These are phyloP conservation scores for Ascobolus immersus DNA, from an alignment of 495 filamentous ascomycete genomes.

Conservation along the genomic window DNA sequence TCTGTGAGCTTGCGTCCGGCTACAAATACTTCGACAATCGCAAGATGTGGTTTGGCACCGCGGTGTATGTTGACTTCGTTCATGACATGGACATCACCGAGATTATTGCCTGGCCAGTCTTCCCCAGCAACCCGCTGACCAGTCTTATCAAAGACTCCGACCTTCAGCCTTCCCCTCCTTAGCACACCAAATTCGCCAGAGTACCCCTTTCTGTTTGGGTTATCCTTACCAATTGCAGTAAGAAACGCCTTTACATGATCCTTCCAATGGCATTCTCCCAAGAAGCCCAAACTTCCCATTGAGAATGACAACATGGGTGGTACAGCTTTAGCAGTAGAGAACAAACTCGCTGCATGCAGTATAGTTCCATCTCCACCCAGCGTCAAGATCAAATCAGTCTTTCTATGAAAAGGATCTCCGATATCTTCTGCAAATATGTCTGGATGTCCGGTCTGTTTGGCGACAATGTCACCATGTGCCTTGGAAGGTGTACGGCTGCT, in stretches of 20 bases:
- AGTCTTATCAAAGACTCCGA: constrained; percentile 44
- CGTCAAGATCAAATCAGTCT: constrained; percentile 66
- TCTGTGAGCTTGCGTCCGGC: constrained; percentile 69
- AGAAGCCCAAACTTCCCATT: constrained; percentile 85
- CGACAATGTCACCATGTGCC: background rate
- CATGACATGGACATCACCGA: constrained; percentile 50
- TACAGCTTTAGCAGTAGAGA: constrained; percentile 53
- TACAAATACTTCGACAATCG: constrained; percentile 68
- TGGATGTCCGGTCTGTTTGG: background rate
- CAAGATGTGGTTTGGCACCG: constrained; percentile 66
- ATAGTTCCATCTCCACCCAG: constrained; percentile 93
- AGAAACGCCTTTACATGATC: constrained; percentile 80
- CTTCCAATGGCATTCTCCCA: constrained; percentile 86
- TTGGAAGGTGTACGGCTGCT: background rate
- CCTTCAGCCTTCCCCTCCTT: constrained; percentile 60
- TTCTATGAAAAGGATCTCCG: constrained; percentile 26
- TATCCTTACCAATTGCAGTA: constrained; percentile 20
- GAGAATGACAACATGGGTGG: constrained; percentile 87
- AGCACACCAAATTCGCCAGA: constrained; percentile 29
- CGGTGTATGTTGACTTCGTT: constrained; percentile 90
- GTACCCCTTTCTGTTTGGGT: constrained; percentile 11
- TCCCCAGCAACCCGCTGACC: constrained; percentile 19
- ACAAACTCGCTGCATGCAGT: constrained; percentile 68
- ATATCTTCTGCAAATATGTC: background rate
- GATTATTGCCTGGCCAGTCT: constrained; percentile 6